Percentiles rank a stretch among this genome's conserved stretches.
Conservation (phyloP, 768 basidiomycete genomes). For the Psilocybe sp. region DNA sequence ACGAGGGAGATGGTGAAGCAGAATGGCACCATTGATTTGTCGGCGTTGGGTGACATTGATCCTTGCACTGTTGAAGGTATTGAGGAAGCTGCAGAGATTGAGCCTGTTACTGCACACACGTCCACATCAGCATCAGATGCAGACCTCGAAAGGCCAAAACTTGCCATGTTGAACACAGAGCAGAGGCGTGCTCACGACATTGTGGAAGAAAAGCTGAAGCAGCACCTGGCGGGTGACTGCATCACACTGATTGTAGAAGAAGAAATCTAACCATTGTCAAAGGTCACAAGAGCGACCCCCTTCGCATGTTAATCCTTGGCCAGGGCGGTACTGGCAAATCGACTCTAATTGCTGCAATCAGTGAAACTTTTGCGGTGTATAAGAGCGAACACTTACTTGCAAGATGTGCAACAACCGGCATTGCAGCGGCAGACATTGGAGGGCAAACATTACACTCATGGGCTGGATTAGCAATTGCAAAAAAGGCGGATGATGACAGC, state of each 20-base stretch:
- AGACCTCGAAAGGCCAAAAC: slow-evolving; percentile 6
- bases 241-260: too few relatives aligned
- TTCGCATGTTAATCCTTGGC: slow-evolving; percentile 37
- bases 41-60: too few relatives aligned
- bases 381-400: slow-evolving; percentile 17
- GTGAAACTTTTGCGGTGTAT: slow-evolving; percentile 25
- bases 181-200: slow-evolving; percentile 37
- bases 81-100: too few relatives aligned
- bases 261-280: too few relatives aligned
- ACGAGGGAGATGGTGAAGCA: too few relatives aligned
- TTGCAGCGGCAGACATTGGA: slow-evolving; percentile 37
- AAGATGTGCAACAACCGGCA: slow-evolving; percentile 36
- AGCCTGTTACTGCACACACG: too few relatives aligned
- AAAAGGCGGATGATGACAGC: not conserved
- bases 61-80: too few relatives aligned
- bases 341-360: slow-evolving; percentile 33
- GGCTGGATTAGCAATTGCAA: slow-evolving; percentile 17
- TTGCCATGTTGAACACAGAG: slow-evolving; percentile 20
- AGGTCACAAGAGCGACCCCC: slow-evolving; percentile 10
- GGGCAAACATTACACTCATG: slow-evolving; percentile 33
- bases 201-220: slow-evolving; percentile 24
- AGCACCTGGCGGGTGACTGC: slow-evolving; percentile 14
- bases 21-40: too few relatives aligned
- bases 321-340: slow-evolving; percentile 46
- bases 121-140: too few relatives aligned